Percentiles rank a stretch among this genome's conserved stretches.
These are phyloP conservation scores for Cladorrhinum sp. DNA, from an alignment of 2,329 filamentous ascomycete genomes.

Conservation along the genomic window DNA sequence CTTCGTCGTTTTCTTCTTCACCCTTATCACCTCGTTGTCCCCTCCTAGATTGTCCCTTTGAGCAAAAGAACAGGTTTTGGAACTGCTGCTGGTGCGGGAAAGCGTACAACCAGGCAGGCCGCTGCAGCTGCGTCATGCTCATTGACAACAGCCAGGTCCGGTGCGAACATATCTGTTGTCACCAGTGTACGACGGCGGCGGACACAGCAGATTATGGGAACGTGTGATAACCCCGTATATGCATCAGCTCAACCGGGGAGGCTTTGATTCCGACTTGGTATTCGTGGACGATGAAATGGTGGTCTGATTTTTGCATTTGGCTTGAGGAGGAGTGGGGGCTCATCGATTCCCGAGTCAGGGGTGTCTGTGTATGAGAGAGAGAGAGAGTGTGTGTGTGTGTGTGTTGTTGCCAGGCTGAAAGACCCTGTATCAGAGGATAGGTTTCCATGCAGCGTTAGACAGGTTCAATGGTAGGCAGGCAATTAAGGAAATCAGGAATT, in stretches of 20 bases:
- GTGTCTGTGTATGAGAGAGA: no score
- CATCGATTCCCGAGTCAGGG: not conserved
- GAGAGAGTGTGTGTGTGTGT: not conserved
- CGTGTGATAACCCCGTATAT: not conserved
- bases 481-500: not conserved
- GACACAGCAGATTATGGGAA: constrained; percentile 24
- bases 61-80: constrained; percentile 48
- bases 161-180: constrained; percentile 55
- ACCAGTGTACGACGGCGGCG: constrained; percentile 43
- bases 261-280: constrained; percentile 1
- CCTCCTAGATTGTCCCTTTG: constrained; percentile 48
- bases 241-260: constrained; percentile 5
- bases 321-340: not conserved
- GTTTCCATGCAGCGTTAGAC: not conserved
- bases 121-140: constrained; percentile 53
- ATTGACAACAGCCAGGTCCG: constrained; percentile 47
- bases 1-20: constrained; percentile 29
- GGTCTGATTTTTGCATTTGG: not conserved
- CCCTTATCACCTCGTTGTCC: constrained; percentile 43
- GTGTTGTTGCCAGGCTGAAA: not conserved
- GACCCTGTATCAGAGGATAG: not conserved
- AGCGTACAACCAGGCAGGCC: constrained; percentile 47
- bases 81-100: constrained; percentile 58
- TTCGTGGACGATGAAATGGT: not conserved
- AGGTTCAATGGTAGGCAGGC: not conserved